Percentiles rank a stretch among this genome's conserved stretches.
Conservation (phyloP, 2,329 filamentous ascomycete species). For the Fusarium musae region DNA sequence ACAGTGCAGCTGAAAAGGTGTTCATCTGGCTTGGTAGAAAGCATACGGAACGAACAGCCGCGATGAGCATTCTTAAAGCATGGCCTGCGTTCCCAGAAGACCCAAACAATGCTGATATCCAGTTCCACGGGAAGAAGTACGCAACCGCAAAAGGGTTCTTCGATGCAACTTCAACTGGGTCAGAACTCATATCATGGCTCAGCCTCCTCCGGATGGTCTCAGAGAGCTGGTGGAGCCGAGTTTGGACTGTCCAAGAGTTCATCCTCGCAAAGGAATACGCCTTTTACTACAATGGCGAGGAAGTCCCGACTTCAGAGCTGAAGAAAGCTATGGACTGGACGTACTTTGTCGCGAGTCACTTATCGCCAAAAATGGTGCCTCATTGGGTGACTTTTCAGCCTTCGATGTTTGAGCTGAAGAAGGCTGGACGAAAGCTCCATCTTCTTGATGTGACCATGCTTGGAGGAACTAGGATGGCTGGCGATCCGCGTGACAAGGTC, state of each 20-base stretch:
- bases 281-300: constrained; percentile 5
- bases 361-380: background rate
- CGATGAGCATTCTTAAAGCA: background rate
- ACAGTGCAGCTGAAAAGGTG: constrained; percentile 9
- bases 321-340: constrained; percentile 26
- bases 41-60: background rate
- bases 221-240: constrained; percentile 28
- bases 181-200: constrained; percentile 12
- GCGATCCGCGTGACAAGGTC: constrained; percentile 14
- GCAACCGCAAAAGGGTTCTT: constrained; percentile 9
- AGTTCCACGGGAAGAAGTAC: constrained; percentile 17
- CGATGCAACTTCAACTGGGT: constrained; percentile 6
- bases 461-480: constrained; percentile 13
- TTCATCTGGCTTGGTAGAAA: constrained; percentile 8
- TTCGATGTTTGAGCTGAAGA: constrained; percentile 18
- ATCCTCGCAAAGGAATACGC: constrained; percentile 12
- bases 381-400: constrained; percentile 13
- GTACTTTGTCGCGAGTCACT: constrained; percentile 8
- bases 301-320: background rate
- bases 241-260: constrained; percentile 26
- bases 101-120: background rate
- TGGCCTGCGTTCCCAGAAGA: constrained; percentile 16
- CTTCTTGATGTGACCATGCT: constrained; percentile 15
- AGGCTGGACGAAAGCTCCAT: background rate
- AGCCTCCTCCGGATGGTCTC: background rate